These are phyloP conservation scores for Stemphylium vesicarium DNA, from an alignment of 2,329 filamentous ascomycete genomes.

Conservation along the genomic window DNA sequence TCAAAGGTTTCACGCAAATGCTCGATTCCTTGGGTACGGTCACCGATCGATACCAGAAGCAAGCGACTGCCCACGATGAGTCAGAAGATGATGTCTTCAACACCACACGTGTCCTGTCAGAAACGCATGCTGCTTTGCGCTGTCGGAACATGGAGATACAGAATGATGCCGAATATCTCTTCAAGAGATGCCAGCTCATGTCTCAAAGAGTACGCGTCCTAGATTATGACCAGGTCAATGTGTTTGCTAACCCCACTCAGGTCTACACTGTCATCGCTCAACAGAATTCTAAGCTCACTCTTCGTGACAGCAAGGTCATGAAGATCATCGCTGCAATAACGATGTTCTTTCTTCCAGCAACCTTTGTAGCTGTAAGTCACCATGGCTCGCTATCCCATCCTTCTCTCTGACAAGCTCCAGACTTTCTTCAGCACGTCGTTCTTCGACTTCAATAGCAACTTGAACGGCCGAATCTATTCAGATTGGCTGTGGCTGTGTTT, in stretches of 20 bases:
- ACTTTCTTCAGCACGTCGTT: slow-evolving; percentile 32
- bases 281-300: too few species aligned
- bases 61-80: slow-evolving; percentile 9
- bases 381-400: neutral
- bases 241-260: slow-evolving; percentile 1
- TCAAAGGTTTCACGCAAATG: slow-evolving; percentile 10
- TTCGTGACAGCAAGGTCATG: slow-evolving; percentile 30
- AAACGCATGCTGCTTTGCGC: slow-evolving; percentile 13
- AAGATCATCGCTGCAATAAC: slow-evolving; percentile 32
- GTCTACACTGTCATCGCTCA: slow-evolving; percentile 30
- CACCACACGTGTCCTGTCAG: slow-evolving; percentile 4
- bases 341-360: slow-evolving; percentile 34
- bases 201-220: slow-evolving; percentile 22
- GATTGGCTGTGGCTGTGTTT: slow-evolving; percentile 31
- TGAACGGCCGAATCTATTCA: slow-evolving; percentile 18
- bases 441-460: slow-evolving; percentile 22
- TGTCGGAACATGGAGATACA: slow-evolving; percentile 15
- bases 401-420: neutral
- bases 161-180: slow-evolving; percentile 25
- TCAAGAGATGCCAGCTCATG: slow-evolving; percentile 21
- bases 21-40: slow-evolving; percentile 23
- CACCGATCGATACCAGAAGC: slow-evolving; percentile 5
- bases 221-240: too few species aligned
- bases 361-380: slow-evolving; percentile 28
- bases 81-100: neutral